A percentile compares a stretch with the other conserved stretches of the same genome.
Evolutionary conservation across 2,329 filamentous ascomycete species (phyloP).

Genomic region (Botrytis sinoallii): DNA sequence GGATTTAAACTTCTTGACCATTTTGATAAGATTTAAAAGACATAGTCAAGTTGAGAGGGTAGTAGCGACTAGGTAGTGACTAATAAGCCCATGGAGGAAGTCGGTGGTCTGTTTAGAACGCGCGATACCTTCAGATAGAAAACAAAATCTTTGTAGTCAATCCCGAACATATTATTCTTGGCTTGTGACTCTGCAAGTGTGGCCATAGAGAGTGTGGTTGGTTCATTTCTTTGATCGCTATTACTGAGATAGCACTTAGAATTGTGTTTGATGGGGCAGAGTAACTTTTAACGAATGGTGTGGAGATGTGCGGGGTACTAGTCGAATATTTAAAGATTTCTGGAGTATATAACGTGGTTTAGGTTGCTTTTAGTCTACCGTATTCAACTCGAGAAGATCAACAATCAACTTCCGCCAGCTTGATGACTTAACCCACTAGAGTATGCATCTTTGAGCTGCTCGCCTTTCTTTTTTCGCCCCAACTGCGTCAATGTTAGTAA

Average conservation of each 20-base stretch:
- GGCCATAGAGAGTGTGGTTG: not conserved
- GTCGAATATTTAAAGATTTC: not conserved
- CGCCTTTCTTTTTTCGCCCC: fast-evolving
- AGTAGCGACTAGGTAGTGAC: not conserved
- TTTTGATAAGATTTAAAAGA: not conserved
- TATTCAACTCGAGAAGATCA: not conserved
- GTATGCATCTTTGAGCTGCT: not conserved
- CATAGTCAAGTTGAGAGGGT: not conserved
- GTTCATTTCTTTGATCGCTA: not conserved
- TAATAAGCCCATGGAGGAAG: not conserved
- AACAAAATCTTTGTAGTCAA: not conserved
- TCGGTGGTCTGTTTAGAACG: not conserved
- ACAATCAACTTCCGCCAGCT: too few relatives aligned
- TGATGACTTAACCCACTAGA: not conserved
- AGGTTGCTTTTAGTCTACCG: fast-evolving
- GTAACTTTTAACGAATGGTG: not conserved
- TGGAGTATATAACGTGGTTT: not conserved
- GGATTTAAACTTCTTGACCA: not conserved
- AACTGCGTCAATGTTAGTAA: not conserved
- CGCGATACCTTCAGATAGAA: not conserved
- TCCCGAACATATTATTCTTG: not conserved
- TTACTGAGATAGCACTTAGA: not conserved
- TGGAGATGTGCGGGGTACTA: not conserved
- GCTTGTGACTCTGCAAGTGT: not conserved
- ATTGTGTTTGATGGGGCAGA: not conserved